Percentiles rank a stretch among this genome's conserved stretches.
Evolutionary conservation across 2,329 filamentous ascomycete genomes (phyloP).

Genomic region (Ophiostoma sp.): DNA sequence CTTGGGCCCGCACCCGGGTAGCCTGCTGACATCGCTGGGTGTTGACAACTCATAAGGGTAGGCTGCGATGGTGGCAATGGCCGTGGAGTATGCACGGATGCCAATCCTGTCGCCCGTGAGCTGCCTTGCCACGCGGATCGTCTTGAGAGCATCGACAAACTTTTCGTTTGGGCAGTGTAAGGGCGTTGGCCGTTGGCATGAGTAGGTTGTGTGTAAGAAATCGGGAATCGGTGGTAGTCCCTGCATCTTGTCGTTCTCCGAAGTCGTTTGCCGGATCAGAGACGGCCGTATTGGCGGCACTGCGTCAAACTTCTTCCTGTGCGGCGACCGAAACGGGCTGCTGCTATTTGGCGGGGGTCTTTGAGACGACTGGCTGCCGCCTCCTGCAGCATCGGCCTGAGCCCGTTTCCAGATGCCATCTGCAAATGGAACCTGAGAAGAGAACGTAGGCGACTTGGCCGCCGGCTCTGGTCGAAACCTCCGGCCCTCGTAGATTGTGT

Average conservation of each 20-base stretch:
- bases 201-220: slow-evolving; percentile 66
- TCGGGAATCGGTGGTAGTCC: slow-evolving; percentile 66
- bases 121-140: slow-evolving; percentile 69
- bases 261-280: slow-evolving; percentile 70
- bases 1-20: slow-evolving; percentile 82
- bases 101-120: slow-evolving; percentile 76
- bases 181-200: slow-evolving; percentile 78
- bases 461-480: not conserved
- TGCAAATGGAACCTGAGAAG: not conserved
- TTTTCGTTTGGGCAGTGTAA: slow-evolving; percentile 67
- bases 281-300: slow-evolving; percentile 29
- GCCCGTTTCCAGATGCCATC: slow-evolving; percentile 39
- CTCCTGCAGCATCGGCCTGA: slow-evolving; percentile 29
- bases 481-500: slow-evolving; percentile 55
- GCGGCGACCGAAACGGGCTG: not conserved
- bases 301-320: not conserved
- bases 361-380: not conserved
- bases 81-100: slow-evolving; percentile 81
- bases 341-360: not conserved
- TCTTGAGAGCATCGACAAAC: slow-evolving; percentile 73
- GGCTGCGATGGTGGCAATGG: slow-evolving; percentile 78
- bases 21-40: slow-evolving; percentile 48
- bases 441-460: not conserved
- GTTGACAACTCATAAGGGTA: slow-evolving; percentile 61
- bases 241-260: slow-evolving; percentile 66